Conservation (phyloP, 2,329 filamentous ascomycete species). For the Verruconis gallopava region DNA sequence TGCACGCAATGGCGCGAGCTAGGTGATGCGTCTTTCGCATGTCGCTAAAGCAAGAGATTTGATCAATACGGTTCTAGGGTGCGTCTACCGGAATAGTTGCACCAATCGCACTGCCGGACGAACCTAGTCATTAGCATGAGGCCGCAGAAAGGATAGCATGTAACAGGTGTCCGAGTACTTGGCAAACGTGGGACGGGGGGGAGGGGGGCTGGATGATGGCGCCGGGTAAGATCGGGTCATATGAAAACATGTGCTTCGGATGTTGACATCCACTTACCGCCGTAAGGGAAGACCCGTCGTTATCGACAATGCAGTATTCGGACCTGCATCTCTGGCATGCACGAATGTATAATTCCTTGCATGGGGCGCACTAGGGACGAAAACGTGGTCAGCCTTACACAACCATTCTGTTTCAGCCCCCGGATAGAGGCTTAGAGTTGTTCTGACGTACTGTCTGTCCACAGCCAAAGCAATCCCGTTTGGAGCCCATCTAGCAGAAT, state of each 20-base stretch:
- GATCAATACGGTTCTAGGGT: constrained; percentile 25
- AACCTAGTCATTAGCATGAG: constrained; percentile 8
- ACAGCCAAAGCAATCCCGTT: constrained; percentile 73
- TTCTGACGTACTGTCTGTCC: constrained; percentile 60
- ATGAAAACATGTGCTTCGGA: background rate
- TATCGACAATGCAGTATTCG: constrained; percentile 73
- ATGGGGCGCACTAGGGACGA: constrained; percentile 35
- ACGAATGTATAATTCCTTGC: constrained; percentile 58
- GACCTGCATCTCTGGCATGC: constrained; percentile 60
- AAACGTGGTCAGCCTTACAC: constrained; percentile 1
- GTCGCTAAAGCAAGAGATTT: no score
- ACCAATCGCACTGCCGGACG: constrained; percentile 25
- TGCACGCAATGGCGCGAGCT: no score
- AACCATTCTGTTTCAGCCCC: no score
- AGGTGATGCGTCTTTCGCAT: no score
- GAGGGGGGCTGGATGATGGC: background rate
- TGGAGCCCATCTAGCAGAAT: constrained; percentile 36
- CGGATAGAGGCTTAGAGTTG: no score
- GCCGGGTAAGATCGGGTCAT: background rate
- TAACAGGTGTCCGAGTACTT: no score
- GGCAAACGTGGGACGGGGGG: no score
- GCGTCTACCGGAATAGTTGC: constrained; percentile 22
- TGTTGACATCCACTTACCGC: constrained; percentile 23
- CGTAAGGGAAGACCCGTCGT: constrained; percentile 63
- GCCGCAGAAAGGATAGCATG: no score